Percentiles rank a stretch among this genome's conserved stretches.
Evolutionary conservation across 1,284 basidiomycete genomes (phyloP).

Genomic region (Xerocomus minutiporus): DNA sequence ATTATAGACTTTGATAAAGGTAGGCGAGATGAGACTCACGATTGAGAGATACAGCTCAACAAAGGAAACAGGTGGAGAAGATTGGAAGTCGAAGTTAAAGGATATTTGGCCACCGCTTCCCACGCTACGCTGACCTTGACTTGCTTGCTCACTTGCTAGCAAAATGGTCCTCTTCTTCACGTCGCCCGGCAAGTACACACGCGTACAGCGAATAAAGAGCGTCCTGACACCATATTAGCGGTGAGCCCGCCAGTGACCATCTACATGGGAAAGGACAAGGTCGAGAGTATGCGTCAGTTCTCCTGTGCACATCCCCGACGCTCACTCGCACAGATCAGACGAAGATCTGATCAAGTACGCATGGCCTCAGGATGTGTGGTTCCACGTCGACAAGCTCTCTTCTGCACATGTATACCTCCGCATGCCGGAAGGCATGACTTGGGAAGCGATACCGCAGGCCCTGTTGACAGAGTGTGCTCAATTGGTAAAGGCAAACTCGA

Average conservation of each 20-base stretch:
- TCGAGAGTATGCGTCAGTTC: slow-evolving; percentile 69
- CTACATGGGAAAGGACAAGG: slow-evolving; percentile 97
- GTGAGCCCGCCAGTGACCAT: slow-evolving; percentile 65
- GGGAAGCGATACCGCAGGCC: slow-evolving; percentile 82
- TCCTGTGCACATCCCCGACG: slow-evolving; percentile 5
- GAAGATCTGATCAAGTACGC: slow-evolving; percentile 94
- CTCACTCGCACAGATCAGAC: slow-evolving; percentile 48
- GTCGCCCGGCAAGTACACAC: slow-evolving; percentile 45
- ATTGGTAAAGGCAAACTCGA: slow-evolving; percentile 96
- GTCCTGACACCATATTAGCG: slow-evolving; percentile 33
- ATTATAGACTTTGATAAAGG: slow-evolving; percentile 1
- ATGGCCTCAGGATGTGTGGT: slow-evolving; percentile 78
- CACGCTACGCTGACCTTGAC: neutral
- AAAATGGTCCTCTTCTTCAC: slow-evolving; percentile 70
- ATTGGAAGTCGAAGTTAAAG: too few relatives aligned
- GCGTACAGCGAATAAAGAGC: neutral
- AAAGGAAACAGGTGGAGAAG: too few relatives aligned
- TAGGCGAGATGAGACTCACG: slow-evolving; percentile 5
- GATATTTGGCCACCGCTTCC: neutral
- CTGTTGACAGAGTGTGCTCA: slow-evolving; percentile 87
- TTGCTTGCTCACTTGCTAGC: too few relatives aligned
- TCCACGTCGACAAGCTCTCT: slow-evolving; percentile 87
- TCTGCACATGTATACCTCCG: slow-evolving; percentile 94
- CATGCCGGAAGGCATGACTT: slow-evolving; percentile 72
- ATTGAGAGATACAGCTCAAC: neutral